Base-by-base conservation (phyloP, 352 stramenopile species). In the Phytophthora brassicae region DNA sequence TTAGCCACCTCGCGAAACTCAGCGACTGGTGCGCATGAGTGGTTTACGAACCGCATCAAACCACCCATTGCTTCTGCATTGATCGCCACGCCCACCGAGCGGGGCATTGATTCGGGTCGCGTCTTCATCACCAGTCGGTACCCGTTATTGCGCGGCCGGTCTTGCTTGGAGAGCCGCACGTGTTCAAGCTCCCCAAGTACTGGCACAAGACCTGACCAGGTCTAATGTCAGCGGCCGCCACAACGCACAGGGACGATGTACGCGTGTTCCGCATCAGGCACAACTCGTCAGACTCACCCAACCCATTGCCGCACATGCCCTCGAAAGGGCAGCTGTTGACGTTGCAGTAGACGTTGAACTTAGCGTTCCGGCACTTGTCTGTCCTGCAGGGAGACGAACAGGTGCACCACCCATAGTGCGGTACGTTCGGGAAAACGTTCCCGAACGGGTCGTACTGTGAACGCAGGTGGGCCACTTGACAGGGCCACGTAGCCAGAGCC, bases 301-400 rank as follows among this genome's bases (percentile, higher is more conserved):
- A 6, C 1, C 44, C 54, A 33, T 61, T 54, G 3, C 43, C 54
- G 2, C 43, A 54, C 22, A 26, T 20, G 22, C 54, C 44, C 1
- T 46, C 44, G 6, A 23, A 61, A 3, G 22, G 43, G 8, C 43
- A 61, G 14, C 44, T 49, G 6, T 54, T 61, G n/a, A 33, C 3
- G 43, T 44, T 61, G 54, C 54, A 62, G 19, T 28, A 50, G 0
- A 59, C 2, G 26, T 51, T n/a, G 39, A 36, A 51, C 17, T 9
- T 7, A 6, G 39, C 29, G 39, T 51, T 50, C 1, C 17, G 12
- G 13, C 39, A 59, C 2, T n/a, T 39, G 2, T 22, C 51, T 5
- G 47, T 23, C 1, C 51, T 26, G 7, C 49, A 56, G 1, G 49
- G 49, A 7, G 49, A 45, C 8, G 14, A 38, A n/a, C 49, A 45